phyloP scores from a whole-genome alignment of 768 basidiomycete species.

The Amanita brunnescens region DNA sequence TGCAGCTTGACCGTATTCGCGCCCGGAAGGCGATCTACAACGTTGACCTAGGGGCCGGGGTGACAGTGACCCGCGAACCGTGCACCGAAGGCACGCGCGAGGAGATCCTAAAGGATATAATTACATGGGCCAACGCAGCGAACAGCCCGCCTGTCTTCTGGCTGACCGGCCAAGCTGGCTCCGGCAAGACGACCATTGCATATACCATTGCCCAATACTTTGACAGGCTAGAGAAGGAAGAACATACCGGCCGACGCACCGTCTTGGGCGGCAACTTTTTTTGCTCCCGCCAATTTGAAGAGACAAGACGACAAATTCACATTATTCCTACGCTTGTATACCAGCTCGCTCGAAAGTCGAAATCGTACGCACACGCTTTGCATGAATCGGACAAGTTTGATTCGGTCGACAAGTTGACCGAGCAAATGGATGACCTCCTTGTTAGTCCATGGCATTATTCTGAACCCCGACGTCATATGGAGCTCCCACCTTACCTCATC shows the following conservation, averaged over 20 bases:
- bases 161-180: too few species aligned
- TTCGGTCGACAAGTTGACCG: constrained; percentile 2
- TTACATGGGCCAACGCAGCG: constrained; percentile 17
- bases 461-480: not conserved
- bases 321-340: too few species aligned
- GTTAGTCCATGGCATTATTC: constrained; percentile 14
- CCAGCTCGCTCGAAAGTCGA: too few species aligned
- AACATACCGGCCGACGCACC: constrained; percentile 6
- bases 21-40: constrained; percentile 4
- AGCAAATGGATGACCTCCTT: constrained; percentile 14
- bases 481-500: constrained; percentile 11
- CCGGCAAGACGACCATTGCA: too few species aligned
- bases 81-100: constrained; percentile 21
- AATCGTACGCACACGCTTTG: constrained; percentile 13
- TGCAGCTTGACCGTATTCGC: not conserved
- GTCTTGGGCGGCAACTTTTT: too few species aligned
- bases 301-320: too few species aligned
- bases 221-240: constrained; percentile 10
- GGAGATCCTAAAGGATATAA: constrained; percentile 13
- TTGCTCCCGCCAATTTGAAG: too few species aligned
- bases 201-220: too few species aligned
- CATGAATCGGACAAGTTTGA: constrained; percentile 5
- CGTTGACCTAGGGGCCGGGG: constrained; percentile 1
- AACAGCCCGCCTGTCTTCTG: too few species aligned
- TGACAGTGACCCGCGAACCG: constrained; percentile 4